A percentile compares a stretch with the other conserved stretches of the same genome.
These are phyloP conservation scores for Verticillium klebahnii DNA, from an alignment of 2,329 filamentous ascomycete genomes.

Conservation along the genomic window DNA sequence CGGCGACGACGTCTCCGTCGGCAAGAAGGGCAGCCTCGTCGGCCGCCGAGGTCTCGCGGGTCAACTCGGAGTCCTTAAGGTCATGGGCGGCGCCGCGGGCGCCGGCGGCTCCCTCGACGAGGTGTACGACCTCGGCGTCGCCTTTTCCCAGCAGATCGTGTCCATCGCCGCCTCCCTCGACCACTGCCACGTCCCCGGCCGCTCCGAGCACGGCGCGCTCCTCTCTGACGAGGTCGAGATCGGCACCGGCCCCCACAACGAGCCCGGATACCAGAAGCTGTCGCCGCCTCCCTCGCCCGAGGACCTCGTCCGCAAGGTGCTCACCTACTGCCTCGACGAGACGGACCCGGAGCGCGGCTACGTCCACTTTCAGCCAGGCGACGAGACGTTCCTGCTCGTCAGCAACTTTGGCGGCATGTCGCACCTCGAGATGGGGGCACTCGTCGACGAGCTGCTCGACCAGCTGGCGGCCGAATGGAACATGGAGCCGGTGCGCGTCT, in stretches of 20 bases:
- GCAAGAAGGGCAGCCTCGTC: constrained; percentile 51
- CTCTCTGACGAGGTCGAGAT: constrained; percentile 51
- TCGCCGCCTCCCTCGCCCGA: constrained; percentile 44
- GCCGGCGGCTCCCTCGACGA: constrained; percentile 43
- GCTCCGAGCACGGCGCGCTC: constrained; percentile 43
- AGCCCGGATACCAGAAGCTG: constrained; percentile 56
- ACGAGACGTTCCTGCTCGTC: constrained; percentile 48
- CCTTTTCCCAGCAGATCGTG: constrained; percentile 46
- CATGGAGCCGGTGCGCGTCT: constrained; percentile 48
- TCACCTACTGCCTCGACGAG: constrained; percentile 56
- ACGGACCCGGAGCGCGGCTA: constrained; percentile 45
- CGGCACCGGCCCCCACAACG: constrained; percentile 65
- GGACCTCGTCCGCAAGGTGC: constrained; percentile 50
- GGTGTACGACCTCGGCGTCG: constrained; percentile 44
- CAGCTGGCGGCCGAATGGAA: constrained; percentile 44
- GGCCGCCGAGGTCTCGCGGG: constrained; percentile 59
- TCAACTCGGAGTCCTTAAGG: constrained; percentile 55
- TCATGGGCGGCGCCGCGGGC: constrained; percentile 47
- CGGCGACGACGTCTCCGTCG: constrained; percentile 62
- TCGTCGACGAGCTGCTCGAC: constrained; percentile 47
- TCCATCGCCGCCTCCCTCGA: constrained; percentile 56
- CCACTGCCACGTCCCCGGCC: constrained; percentile 55
- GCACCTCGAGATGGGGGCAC: constrained; percentile 50
- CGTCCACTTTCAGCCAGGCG: constrained; percentile 38
- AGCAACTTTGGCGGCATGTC: constrained; percentile 59